Conservation (phyloP, 371 early-diverging fungal genomes). For the Syncephalastrum monosporum region DNA sequence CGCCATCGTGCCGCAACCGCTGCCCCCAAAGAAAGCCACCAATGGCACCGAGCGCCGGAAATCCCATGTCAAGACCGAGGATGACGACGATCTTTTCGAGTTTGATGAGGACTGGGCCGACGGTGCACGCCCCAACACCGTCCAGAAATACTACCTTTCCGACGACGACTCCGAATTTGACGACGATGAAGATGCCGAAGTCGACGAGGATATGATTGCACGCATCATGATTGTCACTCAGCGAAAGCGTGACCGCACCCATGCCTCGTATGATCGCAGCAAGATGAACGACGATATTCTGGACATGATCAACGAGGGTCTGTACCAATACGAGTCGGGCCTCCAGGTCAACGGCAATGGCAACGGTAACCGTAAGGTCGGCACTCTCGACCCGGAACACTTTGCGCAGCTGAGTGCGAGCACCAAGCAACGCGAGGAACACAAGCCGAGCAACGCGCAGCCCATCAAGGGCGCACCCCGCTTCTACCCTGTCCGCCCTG, state of each 20-base stretch:
- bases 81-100: constrained; percentile 75
- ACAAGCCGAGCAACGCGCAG: too few relatives aligned
- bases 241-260: constrained; percentile 68
- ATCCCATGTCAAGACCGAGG: constrained; percentile 30
- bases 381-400: constrained; percentile 65
- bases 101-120: constrained; percentile 65
- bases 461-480: constrained; percentile 35
- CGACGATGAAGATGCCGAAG: constrained; percentile 61
- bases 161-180: constrained; percentile 65
- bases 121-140: constrained; percentile 49
- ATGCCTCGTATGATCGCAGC: constrained; percentile 73
- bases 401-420: constrained; percentile 52
- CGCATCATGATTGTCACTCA: constrained; percentile 91
- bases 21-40: background rate
- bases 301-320: constrained; percentile 93
- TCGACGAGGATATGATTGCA: constrained; percentile 86
- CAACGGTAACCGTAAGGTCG: constrained; percentile 54
- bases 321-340: constrained; percentile 84
- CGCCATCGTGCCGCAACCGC: too few relatives aligned
- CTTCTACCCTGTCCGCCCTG: constrained; percentile 62
- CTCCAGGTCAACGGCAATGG: constrained; percentile 35
- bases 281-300: constrained; percentile 82
- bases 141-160: constrained; percentile 61
- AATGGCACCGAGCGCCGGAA: constrained; percentile 29
- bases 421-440: constrained; percentile 25